Base-by-base conservation (phyloP, 2,329 filamentous ascomycete species). In the Paradendryphiella salina region DNA sequence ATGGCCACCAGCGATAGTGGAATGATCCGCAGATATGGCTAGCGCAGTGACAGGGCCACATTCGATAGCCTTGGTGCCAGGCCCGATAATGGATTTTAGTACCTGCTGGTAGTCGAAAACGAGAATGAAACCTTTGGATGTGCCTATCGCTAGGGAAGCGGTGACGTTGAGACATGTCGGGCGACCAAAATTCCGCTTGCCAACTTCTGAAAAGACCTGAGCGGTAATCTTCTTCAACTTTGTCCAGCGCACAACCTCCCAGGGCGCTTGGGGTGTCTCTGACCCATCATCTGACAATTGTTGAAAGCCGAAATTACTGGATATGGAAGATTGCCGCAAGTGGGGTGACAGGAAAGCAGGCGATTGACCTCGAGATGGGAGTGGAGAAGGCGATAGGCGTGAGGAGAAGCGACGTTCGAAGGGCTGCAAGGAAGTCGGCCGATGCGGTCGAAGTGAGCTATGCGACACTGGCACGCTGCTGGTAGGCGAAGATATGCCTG, bases 21-120 rank as follows among this genome's bases (percentile, higher is more conserved):
- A 88, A 72, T 97, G 91, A 68, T 99, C 94, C 14, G 93, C 92
- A 21, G 94, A 96, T 50, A 97, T 85, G 4, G 94, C 90, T 51
- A 99, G 79, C 1, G 94, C 83, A 4, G 90, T 96, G 40, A 99
- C 82, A 37, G 91, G 79, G 1, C 94, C 95, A 57, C 88, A 95
- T 75, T 97, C 94, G 42, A 96, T 83, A 64, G 94, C 93, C 80
- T 94, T 96, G 0, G 92, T 96, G 28, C 93, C 92, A 26, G 89
- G 88, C 2, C 94, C 94, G 57, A 99, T 90, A 50, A 97, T 96
- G 64, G 89, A 87, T 75, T 96, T 96, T 50, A 97, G 77, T 61
- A 89, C 94, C 75, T 99, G 94, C 71, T 95, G 90, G 73, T 96
- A 97, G 77, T 99, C 95, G 76, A 99, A 99, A 52, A 97, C 85